These are phyloP conservation scores for Chaetomiaceae sp. DNA, from an alignment of 2,329 filamentous ascomycete genomes.

Conservation along the genomic window DNA sequence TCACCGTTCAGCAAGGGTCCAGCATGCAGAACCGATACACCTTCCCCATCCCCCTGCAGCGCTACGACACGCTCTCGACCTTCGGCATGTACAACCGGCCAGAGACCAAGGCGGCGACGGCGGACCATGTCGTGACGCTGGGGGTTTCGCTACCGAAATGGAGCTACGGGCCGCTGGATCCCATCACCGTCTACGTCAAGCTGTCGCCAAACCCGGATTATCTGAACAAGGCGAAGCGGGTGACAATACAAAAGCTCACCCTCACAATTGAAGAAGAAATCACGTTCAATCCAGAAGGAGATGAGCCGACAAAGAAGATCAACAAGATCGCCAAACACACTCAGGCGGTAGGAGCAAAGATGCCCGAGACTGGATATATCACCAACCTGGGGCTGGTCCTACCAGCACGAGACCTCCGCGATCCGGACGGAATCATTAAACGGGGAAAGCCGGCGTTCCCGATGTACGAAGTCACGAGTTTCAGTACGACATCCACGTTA, in stretches of 20 bases:
- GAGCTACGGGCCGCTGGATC: constrained; percentile 94
- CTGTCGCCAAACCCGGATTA: constrained; percentile 87
- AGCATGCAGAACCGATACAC: constrained; percentile 82
- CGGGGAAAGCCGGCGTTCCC: constrained; percentile 83
- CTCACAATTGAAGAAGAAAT: constrained; percentile 95
- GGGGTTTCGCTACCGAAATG: constrained; percentile 89
- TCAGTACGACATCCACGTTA: constrained; percentile 86
- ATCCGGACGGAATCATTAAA: constrained; percentile 80
- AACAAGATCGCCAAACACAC: constrained; percentile 82
- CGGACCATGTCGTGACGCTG: constrained; percentile 85
- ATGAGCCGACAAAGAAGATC: constrained; percentile 84
- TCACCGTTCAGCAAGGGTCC: constrained; percentile 87
- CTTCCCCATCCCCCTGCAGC: constrained; percentile 82
- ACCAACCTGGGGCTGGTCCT: constrained; percentile 90
- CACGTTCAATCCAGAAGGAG: constrained; percentile 96
- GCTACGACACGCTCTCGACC: constrained; percentile 94
- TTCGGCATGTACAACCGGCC: constrained; percentile 99
- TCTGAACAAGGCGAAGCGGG: constrained; percentile 81
- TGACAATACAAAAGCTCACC: constrained; percentile 91
- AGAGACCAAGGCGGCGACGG: constrained; percentile 76
- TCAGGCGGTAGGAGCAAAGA: constrained; percentile 71
- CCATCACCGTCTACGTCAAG: constrained; percentile 93
- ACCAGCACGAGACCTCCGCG: constrained; percentile 80
- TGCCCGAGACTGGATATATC: constrained; percentile 87
- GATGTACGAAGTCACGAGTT: constrained; percentile 79